These are phyloP conservation scores for Cyberlindnera misumaiensis DNA, from an alignment of 805 yeast genomes.

Conservation along the genomic window DNA sequence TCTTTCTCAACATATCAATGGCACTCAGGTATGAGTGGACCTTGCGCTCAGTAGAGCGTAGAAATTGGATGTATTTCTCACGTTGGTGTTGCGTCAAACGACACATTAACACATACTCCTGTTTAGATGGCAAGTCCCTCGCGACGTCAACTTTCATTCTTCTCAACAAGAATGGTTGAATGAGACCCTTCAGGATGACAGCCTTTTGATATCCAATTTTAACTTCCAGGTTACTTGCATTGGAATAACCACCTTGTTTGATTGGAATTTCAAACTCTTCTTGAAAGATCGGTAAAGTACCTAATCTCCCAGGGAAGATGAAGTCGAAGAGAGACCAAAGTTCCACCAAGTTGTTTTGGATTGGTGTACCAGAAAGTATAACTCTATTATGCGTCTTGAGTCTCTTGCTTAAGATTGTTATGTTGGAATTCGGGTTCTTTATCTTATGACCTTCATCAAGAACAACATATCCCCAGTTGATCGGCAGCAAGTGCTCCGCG, in stretches of 20 bases:
- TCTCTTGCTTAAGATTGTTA: slow-evolving; percentile 80
- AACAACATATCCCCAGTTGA: slow-evolving; percentile 84
- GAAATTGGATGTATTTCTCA: slow-evolving; percentile 63
- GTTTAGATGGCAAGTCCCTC: slow-evolving; percentile 85
- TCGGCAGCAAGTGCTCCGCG: slow-evolving; percentile 52
- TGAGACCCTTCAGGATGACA: slow-evolving; percentile 76
- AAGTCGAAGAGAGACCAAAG: slow-evolving; percentile 95
- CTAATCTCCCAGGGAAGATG: slow-evolving; percentile 89
- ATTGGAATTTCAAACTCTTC: slow-evolving; percentile 89
- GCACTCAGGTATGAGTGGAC: slow-evolving; percentile 79
- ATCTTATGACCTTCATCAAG: slow-evolving; percentile 97
- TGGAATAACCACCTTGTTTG: slow-evolving; percentile 96
- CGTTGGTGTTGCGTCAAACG: slow-evolving; percentile 73
- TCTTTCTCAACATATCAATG: slow-evolving; percentile 82
- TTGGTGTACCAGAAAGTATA: slow-evolving; percentile 92
- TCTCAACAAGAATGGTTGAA: slow-evolving; percentile 82
- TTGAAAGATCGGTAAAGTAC: slow-evolving; percentile 92
- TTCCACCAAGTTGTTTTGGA: slow-evolving; percentile 87
- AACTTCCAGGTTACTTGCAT: slow-evolving; percentile 92
- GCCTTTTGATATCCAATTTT: slow-evolving; percentile 97
- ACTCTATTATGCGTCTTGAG: slow-evolving; percentile 78
- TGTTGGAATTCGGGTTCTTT: slow-evolving; percentile 86
- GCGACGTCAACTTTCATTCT: slow-evolving; percentile 93
- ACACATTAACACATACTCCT: slow-evolving; percentile 91
- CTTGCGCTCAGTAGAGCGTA: slow-evolving; percentile 72